phyloP scores from a whole-genome alignment of 2,329 filamentous ascomycete genomes.

The Claviceps cyperi region DNA sequence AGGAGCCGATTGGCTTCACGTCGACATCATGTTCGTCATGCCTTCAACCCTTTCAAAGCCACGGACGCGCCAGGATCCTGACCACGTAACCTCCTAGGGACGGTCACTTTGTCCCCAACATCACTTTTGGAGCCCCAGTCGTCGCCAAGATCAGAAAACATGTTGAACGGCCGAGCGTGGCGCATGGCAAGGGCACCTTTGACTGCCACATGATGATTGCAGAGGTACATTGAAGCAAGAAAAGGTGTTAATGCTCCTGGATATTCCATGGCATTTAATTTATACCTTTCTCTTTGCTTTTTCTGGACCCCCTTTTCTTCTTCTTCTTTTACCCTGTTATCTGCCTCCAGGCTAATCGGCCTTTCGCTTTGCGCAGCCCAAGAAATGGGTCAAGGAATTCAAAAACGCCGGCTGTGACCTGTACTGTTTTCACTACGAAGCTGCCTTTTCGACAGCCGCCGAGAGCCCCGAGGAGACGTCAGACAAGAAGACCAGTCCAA shows the following conservation, averaged over 20 bases:
- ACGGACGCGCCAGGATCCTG: background rate
- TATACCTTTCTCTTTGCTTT: too few species aligned
- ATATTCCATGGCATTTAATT: too few species aligned
- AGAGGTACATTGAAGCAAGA: slow-evolving; percentile 47
- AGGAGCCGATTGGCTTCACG: slow-evolving; percentile 84
- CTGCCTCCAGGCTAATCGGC: background rate
- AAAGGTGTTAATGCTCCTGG: background rate
- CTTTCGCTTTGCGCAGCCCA: slow-evolving; percentile 48
- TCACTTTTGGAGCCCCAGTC: slow-evolving; percentile 90
- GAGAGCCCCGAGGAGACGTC: slow-evolving; percentile 58
- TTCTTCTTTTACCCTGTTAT: background rate
- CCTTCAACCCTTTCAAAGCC: slow-evolving; percentile 11
- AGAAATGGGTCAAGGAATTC: slow-evolving; percentile 97
- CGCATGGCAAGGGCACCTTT: slow-evolving; percentile 75
- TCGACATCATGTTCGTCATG: slow-evolving; percentile 63
- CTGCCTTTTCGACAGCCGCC: slow-evolving; percentile 76
- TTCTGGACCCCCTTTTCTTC: background rate
- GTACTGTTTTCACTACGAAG: slow-evolving; percentile 99
- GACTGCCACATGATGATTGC: slow-evolving; percentile 99
- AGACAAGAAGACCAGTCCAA: slow-evolving; percentile 63
- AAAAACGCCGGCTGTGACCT: slow-evolving; percentile 86
- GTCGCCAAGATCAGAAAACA: slow-evolving; percentile 86
- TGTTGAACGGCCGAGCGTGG: slow-evolving; percentile 57
- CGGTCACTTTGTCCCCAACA: slow-evolving; percentile 96
- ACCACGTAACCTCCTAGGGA: slow-evolving; percentile 45